These are phyloP conservation scores for Colletotrichum gloeosporioides DNA, from an alignment of 2,329 filamentous ascomycete genomes.

Conservation along the genomic window DNA sequence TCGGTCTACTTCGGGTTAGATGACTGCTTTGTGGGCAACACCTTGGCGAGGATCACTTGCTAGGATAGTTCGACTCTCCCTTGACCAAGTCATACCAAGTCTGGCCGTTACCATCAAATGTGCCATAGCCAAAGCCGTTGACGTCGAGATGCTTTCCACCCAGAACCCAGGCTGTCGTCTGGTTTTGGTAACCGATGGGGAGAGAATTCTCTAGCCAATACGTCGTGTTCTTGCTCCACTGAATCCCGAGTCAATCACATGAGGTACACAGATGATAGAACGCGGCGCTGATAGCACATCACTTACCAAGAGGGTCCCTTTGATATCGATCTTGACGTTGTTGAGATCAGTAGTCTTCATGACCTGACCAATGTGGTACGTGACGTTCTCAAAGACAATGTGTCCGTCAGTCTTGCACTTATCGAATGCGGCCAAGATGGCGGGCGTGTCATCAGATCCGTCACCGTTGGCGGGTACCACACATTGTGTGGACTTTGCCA, in stretches of 20 bases:
- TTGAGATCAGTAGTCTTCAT: neutral
- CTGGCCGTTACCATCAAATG: neutral
- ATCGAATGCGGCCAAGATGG: neutral
- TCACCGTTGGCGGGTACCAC: neutral
- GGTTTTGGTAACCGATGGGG: neutral
- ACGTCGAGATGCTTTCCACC: neutral
- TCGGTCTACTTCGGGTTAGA: neutral
- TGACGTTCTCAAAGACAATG: neutral
- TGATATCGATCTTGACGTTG: neutral
- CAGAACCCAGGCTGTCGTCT: neutral
- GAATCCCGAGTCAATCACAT: neutral
- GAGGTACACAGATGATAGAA: neutral
- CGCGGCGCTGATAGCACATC: neutral
- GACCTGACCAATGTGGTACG: neutral
- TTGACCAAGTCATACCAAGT: slow-evolving; percentile 9
- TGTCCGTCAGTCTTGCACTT: neutral
- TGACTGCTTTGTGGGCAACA: rapidly evolving
- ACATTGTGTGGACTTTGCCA: neutral
- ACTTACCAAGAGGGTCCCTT: neutral
- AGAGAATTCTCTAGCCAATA: neutral
- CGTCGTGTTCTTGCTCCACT: slow-evolving; percentile 1
- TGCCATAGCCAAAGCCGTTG: neutral
- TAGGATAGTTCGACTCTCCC: neutral
- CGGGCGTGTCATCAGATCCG: neutral
- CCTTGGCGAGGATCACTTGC: neutral